phyloP scores from a whole-genome alignment of 1,284 basidiomycete genomes.

The Apiotrichum mycotoxinovorans region DNA sequence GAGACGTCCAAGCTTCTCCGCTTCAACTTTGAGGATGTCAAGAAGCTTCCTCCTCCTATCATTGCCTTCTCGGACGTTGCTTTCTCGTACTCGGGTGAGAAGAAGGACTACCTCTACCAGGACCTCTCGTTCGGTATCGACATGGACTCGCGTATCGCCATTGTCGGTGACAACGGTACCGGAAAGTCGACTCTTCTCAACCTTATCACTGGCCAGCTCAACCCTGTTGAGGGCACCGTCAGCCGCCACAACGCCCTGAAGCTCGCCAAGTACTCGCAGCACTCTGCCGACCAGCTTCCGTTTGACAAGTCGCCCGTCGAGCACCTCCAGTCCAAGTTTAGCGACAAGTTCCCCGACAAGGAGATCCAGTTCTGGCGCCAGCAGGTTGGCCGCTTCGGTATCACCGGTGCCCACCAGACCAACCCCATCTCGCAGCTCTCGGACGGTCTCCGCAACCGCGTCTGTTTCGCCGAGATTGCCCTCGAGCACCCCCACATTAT shows the following conservation, averaged over 20 bases:
- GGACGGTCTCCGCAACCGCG: constrained; percentile 90
- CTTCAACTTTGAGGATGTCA: constrained; percentile 96
- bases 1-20: constrained; percentile 67
- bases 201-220: constrained; percentile 81
- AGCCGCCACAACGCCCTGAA: constrained; percentile 87
- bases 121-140: constrained; percentile 92
- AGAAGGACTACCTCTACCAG: constrained; percentile 82
- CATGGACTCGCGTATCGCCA: constrained; percentile 65
- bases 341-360: constrained; percentile 88
- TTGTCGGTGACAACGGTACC: constrained; percentile 96
- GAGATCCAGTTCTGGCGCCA: constrained; percentile 84
- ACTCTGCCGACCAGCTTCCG: constrained; percentile 96
- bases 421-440: constrained; percentile 86
- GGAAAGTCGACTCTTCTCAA: constrained; percentile 97
- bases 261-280: constrained; percentile 96
- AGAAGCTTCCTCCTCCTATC: constrained; percentile 91
- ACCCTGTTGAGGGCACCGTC: constrained; percentile 78
- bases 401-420: constrained; percentile 90
- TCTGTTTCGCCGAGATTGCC: constrained; percentile 58
- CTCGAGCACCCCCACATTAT: constrained; percentile 93
- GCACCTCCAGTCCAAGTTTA: constrained; percentile 81
- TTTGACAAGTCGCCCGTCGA: constrained; percentile 91
- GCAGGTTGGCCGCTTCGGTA: constrained; percentile 92
- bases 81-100: constrained; percentile 88
- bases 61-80: constrained; percentile 94